Base-by-base conservation (phyloP, 139 green algal species). In the Pseudopediastrum boryanum region DNA sequence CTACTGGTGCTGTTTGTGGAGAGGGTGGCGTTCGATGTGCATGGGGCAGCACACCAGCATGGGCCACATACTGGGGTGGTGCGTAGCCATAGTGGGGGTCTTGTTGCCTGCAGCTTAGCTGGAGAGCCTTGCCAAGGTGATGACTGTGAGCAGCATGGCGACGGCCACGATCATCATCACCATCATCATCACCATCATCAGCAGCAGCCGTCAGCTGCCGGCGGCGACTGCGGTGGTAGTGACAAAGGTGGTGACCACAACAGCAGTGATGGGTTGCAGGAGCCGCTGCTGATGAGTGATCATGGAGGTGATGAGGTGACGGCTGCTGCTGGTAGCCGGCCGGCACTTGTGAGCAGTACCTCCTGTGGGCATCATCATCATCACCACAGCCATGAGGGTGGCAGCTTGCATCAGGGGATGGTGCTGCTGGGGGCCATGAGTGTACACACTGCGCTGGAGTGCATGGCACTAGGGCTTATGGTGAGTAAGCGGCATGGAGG, bases 361-460 rank as follows among this genome's bases (percentile, higher is more conserved):
- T n/a, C n/a, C n/a, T n/a, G n/a, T n/a, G n/a, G n/a, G n/a, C 65
- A 77, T 66, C 69, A 77, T 46, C 65, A 77, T 62, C 54, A 54
- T n/a, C 48, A 58, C 21, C 48, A 58, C 19, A 21, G 16, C 19
- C 21, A 29, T 21, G 23, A 19, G 59, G 12, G 59, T 19, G 59
- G 73, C 59, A 56, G 78, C 67, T 46, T 79, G 77, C 33, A 73
- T 43, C 77, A 83, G 72, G 77, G 77, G 54, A 62, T 86, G 33
- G 63, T 85, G 41, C 79, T 85, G 79, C 76, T 88, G 79, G 65
- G 79, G 75, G 84, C 79, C 19, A 83, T 88, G 76, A 27, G 59
- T n/a, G 73, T 88, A 69, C 83, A 90, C 77, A 87, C 83, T 0
- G 69, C 72, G 16, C 73, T 88, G 44, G 76, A 88, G 80, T 88